Conservation (phyloP, 2,329 filamentous ascomycete species). For the Aspergillus arachidicola region DNA sequence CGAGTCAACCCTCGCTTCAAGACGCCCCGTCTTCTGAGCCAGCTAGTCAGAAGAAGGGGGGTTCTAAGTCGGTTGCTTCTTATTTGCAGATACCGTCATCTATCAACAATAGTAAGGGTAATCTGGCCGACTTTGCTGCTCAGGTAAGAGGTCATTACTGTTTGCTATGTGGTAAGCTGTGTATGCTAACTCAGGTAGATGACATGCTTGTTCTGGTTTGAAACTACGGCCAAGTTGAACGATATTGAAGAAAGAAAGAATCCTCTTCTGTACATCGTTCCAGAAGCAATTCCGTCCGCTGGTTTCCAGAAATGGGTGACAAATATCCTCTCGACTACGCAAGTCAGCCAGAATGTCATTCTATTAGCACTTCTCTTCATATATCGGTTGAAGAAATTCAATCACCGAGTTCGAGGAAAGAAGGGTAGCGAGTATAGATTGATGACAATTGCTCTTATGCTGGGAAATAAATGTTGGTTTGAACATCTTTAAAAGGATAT, state of each 20-base stretch:
- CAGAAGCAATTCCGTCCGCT: constrained; percentile 73
- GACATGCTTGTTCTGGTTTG: constrained; percentile 97
- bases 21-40: constrained; percentile 24
- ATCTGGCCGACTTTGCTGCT: constrained; percentile 79
- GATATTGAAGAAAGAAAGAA: constrained; percentile 64
- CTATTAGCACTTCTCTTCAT: constrained; percentile 88
- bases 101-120: constrained; percentile 75
- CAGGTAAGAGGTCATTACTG: constrained; percentile 56
- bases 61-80: constrained; percentile 46
- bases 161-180: background rate
- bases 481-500: background rate
- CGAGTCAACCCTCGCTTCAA: constrained; percentile 27
- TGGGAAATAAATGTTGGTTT: constrained; percentile 85
- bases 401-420: constrained; percentile 85
- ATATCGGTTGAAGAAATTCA: constrained; percentile 87
- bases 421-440: constrained; percentile 91
- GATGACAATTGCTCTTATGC: constrained; percentile 92
- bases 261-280: constrained; percentile 60
- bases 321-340: constrained; percentile 86
- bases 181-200: constrained; percentile 59
- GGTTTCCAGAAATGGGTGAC: constrained; percentile 94
- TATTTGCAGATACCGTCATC: constrained; percentile 72
- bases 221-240: constrained; percentile 77
- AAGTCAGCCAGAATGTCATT: constrained; percentile 95
- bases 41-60: constrained; percentile 29